Evolutionary conservation across 495 filamentous ascomycete genomes (phyloP).

Genomic region (Sabuloglossum arenarium): DNA sequence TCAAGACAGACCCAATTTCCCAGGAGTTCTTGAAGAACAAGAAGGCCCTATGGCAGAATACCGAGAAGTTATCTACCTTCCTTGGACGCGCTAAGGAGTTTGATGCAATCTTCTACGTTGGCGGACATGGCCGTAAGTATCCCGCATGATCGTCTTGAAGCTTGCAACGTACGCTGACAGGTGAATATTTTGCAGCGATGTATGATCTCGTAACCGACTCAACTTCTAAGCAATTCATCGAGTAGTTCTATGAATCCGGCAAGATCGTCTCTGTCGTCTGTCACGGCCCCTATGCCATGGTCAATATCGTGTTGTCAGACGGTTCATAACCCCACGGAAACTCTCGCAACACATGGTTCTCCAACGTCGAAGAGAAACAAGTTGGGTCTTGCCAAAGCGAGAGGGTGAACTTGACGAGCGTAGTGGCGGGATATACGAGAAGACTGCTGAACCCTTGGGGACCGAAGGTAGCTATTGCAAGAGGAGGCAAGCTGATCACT

Average conservation of each 20-base stretch:
- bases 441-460: constrained; percentile 35
- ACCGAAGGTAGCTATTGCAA: constrained; percentile 35
- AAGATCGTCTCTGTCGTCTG: constrained; percentile 10
- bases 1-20: constrained; percentile 31
- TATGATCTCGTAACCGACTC: constrained; percentile 37
- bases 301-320: constrained; percentile 29
- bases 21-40: constrained; percentile 31
- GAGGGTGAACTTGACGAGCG: constrained; percentile 34
- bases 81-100: constrained; percentile 34
- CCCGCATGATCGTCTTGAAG: background rate
- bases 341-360: constrained; percentile 44
- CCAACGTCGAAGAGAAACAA: constrained; percentile 42
- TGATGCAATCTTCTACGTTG: constrained; percentile 51
- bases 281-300: constrained; percentile 29
- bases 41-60: constrained; percentile 38
- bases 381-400: constrained; percentile 25
- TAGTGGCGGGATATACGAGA: constrained; percentile 32
- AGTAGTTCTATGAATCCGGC: constrained; percentile 29
- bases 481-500: constrained; percentile 41
- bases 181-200: constrained; percentile 29
- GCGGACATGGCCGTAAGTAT: constrained; percentile 50
- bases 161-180: background rate
- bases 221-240: constrained; percentile 31
- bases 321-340: constrained; percentile 32
- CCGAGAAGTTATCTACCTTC: constrained; percentile 28